Percentiles rank a stretch among this genome's conserved stretches.
phyloP scores from a whole-genome alignment of 1,284 basidiomycete genomes.

The Porodaedalea pini region DNA sequence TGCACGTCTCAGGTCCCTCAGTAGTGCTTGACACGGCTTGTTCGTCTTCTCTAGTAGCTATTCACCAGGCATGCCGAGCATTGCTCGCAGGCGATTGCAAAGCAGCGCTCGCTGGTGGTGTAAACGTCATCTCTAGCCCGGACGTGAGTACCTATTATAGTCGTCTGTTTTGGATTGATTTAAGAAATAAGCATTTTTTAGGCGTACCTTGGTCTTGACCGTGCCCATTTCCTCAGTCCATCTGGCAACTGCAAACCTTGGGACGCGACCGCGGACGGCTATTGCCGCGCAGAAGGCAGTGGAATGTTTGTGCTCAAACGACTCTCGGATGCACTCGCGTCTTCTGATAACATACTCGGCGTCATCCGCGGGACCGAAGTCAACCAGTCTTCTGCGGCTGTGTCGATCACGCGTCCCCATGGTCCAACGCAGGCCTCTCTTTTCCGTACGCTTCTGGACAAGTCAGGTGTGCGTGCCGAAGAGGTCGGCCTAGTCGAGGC shows the following conservation, averaged over 20 bases:
- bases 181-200: slow-evolving; percentile 26
- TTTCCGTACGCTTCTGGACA: slow-evolving; percentile 45
- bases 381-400: slow-evolving; percentile 62
- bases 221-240: slow-evolving; percentile 63
- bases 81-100: slow-evolving; percentile 59
- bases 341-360: slow-evolving; percentile 63
- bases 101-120: slow-evolving; percentile 66
- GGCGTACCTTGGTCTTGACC: slow-evolving; percentile 69
- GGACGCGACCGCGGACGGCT: slow-evolving; percentile 68
- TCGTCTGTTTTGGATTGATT: neutral
- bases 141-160: slow-evolving; percentile 45
- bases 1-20: slow-evolving; percentile 65
- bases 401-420: slow-evolving; percentile 71
- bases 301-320: slow-evolving; percentile 70
- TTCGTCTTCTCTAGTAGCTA: slow-evolving; percentile 62
- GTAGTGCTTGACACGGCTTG: slow-evolving; percentile 70
- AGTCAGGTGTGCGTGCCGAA: slow-evolving; percentile 42
- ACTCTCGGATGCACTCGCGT: slow-evolving; percentile 56
- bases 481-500: slow-evolving; percentile 64
- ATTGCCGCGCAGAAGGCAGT: slow-evolving; percentile 66
- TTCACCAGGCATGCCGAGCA: slow-evolving; percentile 66
- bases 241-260: slow-evolving; percentile 69
- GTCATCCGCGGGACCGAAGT: slow-evolving; percentile 65
- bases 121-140: slow-evolving; percentile 68
- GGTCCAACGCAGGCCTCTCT: slow-evolving; percentile 53